Percentiles rank a stretch among this genome's conserved stretches.
Evolutionary conservation across 345 rosid species (phyloP).

Genomic region (Eucalyptus tenuipes): DNA sequence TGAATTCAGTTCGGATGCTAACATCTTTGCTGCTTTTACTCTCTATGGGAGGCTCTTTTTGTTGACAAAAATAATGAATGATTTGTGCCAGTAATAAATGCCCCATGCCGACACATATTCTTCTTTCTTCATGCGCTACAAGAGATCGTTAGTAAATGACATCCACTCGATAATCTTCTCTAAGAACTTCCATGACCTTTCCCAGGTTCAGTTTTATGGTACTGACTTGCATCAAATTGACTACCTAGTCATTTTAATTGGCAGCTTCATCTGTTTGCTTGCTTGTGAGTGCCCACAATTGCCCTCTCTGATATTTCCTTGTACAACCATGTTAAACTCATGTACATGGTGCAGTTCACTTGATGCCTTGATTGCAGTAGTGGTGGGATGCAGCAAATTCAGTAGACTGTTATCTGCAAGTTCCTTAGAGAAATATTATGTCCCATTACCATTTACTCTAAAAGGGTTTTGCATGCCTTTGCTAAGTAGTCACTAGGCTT

Average conservation of each 20-base stretch:
- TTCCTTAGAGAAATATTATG: neutral
- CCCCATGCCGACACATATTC: neutral
- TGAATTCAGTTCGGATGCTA: neutral
- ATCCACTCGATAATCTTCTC: fast-evolving
- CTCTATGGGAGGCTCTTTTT: neutral
- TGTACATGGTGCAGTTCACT: neutral
- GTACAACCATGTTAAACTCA: neutral
- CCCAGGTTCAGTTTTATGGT: neutral
- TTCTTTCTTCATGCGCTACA: neutral
- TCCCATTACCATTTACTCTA: neutral
- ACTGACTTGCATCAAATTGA: neutral
- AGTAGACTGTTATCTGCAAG: neutral
- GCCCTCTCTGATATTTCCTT: neutral
- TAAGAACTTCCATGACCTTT: neutral
- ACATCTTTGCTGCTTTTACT: neutral
- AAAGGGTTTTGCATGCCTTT: neutral
- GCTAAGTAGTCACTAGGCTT: neutral
- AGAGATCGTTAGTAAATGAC: neutral
- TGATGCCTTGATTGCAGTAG: neutral
- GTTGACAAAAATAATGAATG: neutral
- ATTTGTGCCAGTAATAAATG: neutral
- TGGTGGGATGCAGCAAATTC: neutral
- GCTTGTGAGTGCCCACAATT: neutral
- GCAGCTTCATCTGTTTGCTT: neutral
- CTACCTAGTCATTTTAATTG: neutral